These are phyloP conservation scores for Phytopythium montanum DNA, from an alignment of 352 stramenopile species.

Conservation along the genomic window DNA sequence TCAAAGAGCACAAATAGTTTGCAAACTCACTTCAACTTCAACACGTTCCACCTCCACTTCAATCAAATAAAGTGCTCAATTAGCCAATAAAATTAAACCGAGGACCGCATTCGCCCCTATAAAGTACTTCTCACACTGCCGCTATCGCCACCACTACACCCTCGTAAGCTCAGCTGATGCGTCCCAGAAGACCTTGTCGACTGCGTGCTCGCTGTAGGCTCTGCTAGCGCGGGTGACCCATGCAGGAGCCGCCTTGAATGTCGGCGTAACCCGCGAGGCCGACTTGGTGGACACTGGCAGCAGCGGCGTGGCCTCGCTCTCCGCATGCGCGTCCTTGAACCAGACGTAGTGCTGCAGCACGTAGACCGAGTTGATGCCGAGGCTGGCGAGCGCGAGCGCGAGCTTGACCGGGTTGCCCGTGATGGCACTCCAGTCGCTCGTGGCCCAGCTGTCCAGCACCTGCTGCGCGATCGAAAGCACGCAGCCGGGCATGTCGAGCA, in stretches of 20 bases:
- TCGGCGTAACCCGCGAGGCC: background rate
- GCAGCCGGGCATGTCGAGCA: slow-evolving; percentile 92
- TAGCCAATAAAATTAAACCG: background rate
- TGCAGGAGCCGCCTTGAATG: background rate
- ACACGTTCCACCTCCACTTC: background rate
- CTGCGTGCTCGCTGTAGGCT: background rate
- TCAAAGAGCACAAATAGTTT: background rate
- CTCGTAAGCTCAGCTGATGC: background rate
- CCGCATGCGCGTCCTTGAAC: slow-evolving; percentile 43
- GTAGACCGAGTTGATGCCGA: slow-evolving; percentile 94
- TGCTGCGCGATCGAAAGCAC: slow-evolving; percentile 86
- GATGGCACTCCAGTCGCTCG: slow-evolving; percentile 89
- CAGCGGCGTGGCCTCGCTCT: slow-evolving; percentile 3
- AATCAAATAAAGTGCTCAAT: background rate
- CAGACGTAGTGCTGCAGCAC: slow-evolving; percentile 93
- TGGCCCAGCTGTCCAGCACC: slow-evolving; percentile 83
- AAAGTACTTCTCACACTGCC: too few relatives aligned
- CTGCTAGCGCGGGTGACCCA: background rate
- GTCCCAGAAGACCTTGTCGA: slow-evolving; percentile 4
- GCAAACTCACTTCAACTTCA: background rate
- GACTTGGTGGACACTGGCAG: slow-evolving; percentile 22
- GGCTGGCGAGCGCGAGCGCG: slow-evolving; percentile 85
- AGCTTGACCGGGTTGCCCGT: slow-evolving; percentile 94
- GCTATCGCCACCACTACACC: background rate
- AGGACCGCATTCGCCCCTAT: background rate